Evolutionary conservation across 257 asterid genomes (phyloP).

Genomic region (Verbena officinalis): DNA sequence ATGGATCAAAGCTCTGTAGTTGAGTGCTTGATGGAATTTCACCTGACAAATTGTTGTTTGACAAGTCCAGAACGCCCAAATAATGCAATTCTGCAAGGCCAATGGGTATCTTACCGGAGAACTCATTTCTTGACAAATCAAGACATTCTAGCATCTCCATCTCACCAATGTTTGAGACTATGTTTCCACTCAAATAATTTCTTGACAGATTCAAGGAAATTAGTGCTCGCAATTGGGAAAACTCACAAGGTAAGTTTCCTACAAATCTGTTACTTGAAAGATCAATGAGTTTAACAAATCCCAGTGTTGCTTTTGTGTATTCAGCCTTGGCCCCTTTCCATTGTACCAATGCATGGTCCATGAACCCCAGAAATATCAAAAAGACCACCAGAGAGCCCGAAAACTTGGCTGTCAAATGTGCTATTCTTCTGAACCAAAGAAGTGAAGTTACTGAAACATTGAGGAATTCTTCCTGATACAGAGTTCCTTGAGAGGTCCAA

Average conservation of each 20-base stretch:
- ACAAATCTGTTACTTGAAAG: slow-evolving; percentile 36
- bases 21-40: slow-evolving; percentile 40
- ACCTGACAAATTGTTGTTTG: slow-evolving; percentile 38
- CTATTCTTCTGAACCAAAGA: neutral
- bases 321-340: slow-evolving; percentile 32
- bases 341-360: slow-evolving; percentile 22
- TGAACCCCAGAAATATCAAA: neutral
- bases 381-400: neutral
- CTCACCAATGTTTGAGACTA: slow-evolving; percentile 35
- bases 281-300: slow-evolving; percentile 35
- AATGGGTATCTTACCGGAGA: slow-evolving; percentile 37
- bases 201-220: slow-evolving; percentile 40
- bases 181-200: slow-evolving; percentile 31
- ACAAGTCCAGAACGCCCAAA: slow-evolving; percentile 32
- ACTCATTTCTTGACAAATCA: slow-evolving; percentile 39
- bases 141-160: slow-evolving; percentile 42
- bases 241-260: slow-evolving; percentile 25
- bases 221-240: slow-evolving; percentile 23
- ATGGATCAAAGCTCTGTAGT: slow-evolving; percentile 33
- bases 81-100: slow-evolving; percentile 21
- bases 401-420: neutral
- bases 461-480: slow-evolving; percentile 39
- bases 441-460: slow-evolving; percentile 36
- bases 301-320: slow-evolving; percentile 8
- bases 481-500: slow-evolving; percentile 46